phyloP scores from a whole-genome alignment of 2,329 filamentous ascomycete species.

The Graphilbum fragrans region DNA sequence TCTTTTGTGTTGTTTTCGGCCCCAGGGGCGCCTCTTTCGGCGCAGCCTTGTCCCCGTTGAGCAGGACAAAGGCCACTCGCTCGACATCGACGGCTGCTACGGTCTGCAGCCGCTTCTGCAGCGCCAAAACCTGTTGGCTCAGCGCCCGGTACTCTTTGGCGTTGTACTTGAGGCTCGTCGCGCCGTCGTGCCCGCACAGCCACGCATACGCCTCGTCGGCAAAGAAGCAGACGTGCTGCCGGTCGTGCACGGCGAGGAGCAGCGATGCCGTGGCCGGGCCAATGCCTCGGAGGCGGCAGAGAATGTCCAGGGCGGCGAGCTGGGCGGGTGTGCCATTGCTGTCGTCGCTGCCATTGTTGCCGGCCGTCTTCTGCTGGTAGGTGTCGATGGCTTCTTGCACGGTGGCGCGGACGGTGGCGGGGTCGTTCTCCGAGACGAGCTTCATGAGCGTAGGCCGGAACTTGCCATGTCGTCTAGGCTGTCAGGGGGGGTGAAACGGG shows the following conservation, averaged over 20 bases:
- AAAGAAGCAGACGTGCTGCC: slow-evolving; percentile 56
- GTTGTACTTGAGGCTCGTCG: slow-evolving; percentile 53
- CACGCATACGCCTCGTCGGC: slow-evolving; percentile 70
- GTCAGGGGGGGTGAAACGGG: neutral
- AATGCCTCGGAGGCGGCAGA: slow-evolving; percentile 57
- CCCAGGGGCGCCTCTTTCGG: neutral
- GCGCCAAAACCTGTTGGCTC: slow-evolving; percentile 23
- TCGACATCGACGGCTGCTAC: slow-evolving; percentile 53
- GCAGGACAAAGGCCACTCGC: slow-evolving; percentile 58
- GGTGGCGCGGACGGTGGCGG: slow-evolving; percentile 28
- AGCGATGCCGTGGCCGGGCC: slow-evolving; percentile 72
- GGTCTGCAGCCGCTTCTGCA: slow-evolving; percentile 33
- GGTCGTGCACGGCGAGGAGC: slow-evolving; percentile 52
- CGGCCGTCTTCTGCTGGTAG: slow-evolving; percentile 9
- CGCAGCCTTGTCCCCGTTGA: slow-evolving; percentile 24
- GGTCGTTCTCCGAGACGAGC: slow-evolving; percentile 48
- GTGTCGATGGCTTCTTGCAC: slow-evolving; percentile 37
- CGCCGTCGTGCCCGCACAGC: slow-evolving; percentile 43
- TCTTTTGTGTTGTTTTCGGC: neutral
- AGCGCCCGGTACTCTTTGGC: slow-evolving; percentile 55
- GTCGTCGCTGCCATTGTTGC: neutral
- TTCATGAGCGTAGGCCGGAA: slow-evolving; percentile 50
- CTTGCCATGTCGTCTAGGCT: slow-evolving; percentile 38
- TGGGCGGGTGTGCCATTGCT: slow-evolving; percentile 14
- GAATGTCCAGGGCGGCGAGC: slow-evolving; percentile 32